Evolutionary conservation across 805 yeast species (phyloP).

Genomic region (Cyberlindnera sargentensis): DNA sequence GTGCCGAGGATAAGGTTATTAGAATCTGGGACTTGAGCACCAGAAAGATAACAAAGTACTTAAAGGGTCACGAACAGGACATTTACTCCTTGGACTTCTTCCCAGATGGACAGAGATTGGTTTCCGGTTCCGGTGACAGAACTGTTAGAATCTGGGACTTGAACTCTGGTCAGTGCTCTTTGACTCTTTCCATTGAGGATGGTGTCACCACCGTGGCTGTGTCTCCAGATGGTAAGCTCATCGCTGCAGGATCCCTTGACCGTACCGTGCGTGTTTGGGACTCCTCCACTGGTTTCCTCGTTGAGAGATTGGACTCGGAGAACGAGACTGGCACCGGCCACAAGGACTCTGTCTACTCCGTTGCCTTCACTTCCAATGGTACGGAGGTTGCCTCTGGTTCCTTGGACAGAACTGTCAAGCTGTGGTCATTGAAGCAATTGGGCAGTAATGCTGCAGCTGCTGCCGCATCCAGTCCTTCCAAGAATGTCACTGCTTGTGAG

Average conservation of each 20-base stretch:
- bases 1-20: constrained; percentile 84
- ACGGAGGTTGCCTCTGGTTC: constrained; percentile 92
- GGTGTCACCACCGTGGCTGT: constrained; percentile 98
- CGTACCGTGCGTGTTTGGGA: constrained; percentile 97
- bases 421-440: constrained; percentile 79
- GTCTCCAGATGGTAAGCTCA: constrained; percentile 87
- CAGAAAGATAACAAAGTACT: constrained; percentile 74
- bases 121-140: constrained; percentile 94
- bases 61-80: constrained; percentile 96
- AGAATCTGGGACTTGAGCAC: constrained; percentile 94
- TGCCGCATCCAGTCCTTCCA: constrained; percentile 31
- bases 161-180: constrained; percentile 78
- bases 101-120: constrained; percentile 89
- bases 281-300: constrained; percentile 82
- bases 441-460: constrained; percentile 32
- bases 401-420: constrained; percentile 89
- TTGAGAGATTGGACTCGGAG: constrained; percentile 88
- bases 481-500: constrained; percentile 58
- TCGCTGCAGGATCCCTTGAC: constrained; percentile 96
- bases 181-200: constrained; percentile 88
- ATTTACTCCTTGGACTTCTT: constrained; percentile 92
- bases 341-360: constrained; percentile 92
- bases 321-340: constrained; percentile 88
- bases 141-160: constrained; percentile 97
- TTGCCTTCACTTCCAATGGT: constrained; percentile 87